A percentile compares a stretch with the other conserved stretches of the same genome.
Conservation (phyloP, 1,284 basidiomycete genomes). For the Trichosporon ovoides region DNA sequence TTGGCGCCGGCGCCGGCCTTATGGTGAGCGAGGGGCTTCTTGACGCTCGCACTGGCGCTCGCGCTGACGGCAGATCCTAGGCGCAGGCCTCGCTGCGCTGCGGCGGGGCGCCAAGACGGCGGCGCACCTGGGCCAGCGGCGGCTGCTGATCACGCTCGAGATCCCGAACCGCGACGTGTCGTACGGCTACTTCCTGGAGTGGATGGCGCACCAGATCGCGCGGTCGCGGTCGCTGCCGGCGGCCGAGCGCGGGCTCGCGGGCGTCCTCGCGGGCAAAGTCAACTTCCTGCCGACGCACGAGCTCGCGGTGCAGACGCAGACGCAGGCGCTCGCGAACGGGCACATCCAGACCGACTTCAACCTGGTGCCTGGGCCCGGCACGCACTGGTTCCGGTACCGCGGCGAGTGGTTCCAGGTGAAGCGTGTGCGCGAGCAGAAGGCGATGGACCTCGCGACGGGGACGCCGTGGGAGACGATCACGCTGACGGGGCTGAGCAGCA, state of each 20-base stretch:
- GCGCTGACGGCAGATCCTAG: conserved; percentile 62
- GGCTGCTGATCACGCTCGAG: conserved; percentile 90
- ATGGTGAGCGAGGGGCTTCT: conserved; percentile 68
- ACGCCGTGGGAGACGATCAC: conserved; percentile 97
- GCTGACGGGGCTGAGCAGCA: conserved; percentile 82
- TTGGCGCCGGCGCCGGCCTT: conserved; percentile 90
- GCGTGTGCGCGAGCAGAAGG: conserved; percentile 83
- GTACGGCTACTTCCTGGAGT: conserved; percentile 95
- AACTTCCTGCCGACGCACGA: conserved; percentile 76
- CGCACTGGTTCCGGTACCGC: conserved; percentile 83
- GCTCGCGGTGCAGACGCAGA: conserved; percentile 85
- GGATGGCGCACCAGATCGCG: conserved; percentile 65
- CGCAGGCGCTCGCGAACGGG: conserved; percentile 83
- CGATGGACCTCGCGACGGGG: conserved; percentile 85
- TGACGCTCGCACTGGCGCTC: background rate
- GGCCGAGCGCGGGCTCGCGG: conserved; percentile 20
- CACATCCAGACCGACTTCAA: conserved; percentile 81
- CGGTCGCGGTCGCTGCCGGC: conserved; percentile 24
- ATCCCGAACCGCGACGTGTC: conserved; percentile 92
- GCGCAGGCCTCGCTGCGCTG: conserved; percentile 70
- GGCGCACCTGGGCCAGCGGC: conserved; percentile 70
- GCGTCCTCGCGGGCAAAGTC: conserved; percentile 33
- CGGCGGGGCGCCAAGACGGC: conserved; percentile 67
- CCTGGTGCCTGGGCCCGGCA: conserved; percentile 91
- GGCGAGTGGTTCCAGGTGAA: conserved; percentile 88